These are phyloP conservation scores for Eimeria necatrix DNA, from an alignment of 169 alveolate genomes.

Conservation along the genomic window DNA sequence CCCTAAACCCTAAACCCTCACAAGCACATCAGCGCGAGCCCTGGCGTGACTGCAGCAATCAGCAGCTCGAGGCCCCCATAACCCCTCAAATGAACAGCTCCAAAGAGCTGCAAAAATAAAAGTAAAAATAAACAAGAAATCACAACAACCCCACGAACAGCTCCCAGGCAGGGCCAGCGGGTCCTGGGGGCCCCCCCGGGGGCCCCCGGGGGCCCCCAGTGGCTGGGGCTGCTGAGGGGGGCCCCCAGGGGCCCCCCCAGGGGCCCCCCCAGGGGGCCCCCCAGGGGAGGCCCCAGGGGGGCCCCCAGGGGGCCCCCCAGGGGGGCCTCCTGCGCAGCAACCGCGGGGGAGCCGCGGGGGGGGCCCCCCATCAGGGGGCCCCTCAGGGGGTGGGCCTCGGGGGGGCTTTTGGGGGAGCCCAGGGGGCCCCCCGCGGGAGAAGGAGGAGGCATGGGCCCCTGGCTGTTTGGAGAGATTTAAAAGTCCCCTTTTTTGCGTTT, in stretches of 20 bases:
- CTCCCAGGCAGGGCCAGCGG: neutral
- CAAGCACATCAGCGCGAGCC: conserved; percentile 4
- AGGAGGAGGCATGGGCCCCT: neutral
- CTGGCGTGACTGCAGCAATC: conserved; percentile 28
- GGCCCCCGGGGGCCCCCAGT: neutral
- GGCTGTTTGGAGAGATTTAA: no score
- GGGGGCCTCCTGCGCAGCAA: neutral
- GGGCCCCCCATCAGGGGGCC: neutral
- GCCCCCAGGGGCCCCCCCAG: no score
- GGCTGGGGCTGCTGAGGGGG: neutral
- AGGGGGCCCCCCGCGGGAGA: no score
- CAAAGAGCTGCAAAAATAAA: neutral
- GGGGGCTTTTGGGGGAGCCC: no score
- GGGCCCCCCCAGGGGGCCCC: no score
- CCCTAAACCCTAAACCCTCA: no score
- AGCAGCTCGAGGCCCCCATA: conserved; percentile 8
- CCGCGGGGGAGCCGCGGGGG: no score
- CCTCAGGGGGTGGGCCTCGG: no score
- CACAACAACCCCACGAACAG: neutral
- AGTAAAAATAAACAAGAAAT: neutral
- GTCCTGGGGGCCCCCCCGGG: neutral
- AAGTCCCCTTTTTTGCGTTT: no score
- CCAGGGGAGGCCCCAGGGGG: no score
- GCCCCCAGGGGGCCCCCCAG: no score
- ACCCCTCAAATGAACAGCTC: conserved; percentile 12